Evolutionary conservation across 139 green algal genomes (phyloP), one percentile per base, ranked within the genome.

Genomic region (Haematococcus lacustris): DNA sequence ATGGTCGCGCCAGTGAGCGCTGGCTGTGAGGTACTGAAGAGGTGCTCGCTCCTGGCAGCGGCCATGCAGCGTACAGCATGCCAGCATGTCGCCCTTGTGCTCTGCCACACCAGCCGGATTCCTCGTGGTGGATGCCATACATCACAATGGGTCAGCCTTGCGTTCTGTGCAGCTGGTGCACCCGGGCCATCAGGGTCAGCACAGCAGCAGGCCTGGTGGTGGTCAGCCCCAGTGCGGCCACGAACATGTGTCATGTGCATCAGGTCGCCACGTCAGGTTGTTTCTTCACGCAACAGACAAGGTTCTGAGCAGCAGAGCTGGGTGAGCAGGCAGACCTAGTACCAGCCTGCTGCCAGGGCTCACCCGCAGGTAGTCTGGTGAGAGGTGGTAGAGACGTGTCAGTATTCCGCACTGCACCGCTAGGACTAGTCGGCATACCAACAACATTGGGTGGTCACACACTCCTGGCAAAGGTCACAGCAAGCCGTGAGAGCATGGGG

Each of bases 1-100:
- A 32, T 96, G 39, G 68, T 93, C 86, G 17, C 89, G 77, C 93
- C 93, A 98, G 80, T 96, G 87, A 4, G 89, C 90, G 5, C 76
- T 76, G 30, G 73, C 66, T 6, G 87, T 88, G 3, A 98, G 79
- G 81, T 98, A 98, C 78, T 98, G 93, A 51, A 97, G 82, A 0
- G 93, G 93, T 13, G 86, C 84, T 17, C 93, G 86, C 3, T 89
- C 79, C 73, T 85, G 59, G 91, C 39, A 43, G 73, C 47, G 9
- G 39, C 33, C 38, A 65, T 32, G 60, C 17, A 66, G 47, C 21
- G 47, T 57, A 13, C 13, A 57, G 47, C 47, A 21, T 57, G 13
- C 13, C 17, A 13, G 13, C 47, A 57, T n/a, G 13, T 57, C 21
- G 13, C 17, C 13, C 21, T 13, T 21, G 21, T n/a, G 53, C 17